Base-by-base conservation (phyloP, 1,284 basidiomycete genomes). In the Ganoderma sinense region DNA sequence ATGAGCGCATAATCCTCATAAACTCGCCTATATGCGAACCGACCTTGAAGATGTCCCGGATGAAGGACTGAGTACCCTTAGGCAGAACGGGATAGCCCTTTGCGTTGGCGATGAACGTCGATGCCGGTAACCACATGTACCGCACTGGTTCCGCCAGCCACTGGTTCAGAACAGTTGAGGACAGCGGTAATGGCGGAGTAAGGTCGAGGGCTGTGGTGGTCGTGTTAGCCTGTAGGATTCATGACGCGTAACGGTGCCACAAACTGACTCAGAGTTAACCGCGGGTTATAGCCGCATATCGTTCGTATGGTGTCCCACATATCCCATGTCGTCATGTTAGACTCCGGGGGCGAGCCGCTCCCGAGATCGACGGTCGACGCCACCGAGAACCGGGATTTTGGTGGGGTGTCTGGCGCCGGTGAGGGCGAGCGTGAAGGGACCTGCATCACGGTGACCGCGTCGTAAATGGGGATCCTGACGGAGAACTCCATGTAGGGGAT, bases 31-130 rank as follows among this genome's bases (percentile, higher is more conserved):
- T 23, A 60, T 43, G 69, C 71, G 60, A 67, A 82, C 89, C 78
- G 78, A 92, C 95, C 83, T 94, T 93, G 87, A 96, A 93, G 82
- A 94, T 91, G 73, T 95, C 91, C 70, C 93, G 91, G 64, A 98
- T 87, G 82, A 98, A 98, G 0, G 87, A 87, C 77, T 98, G 97
- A 5, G 94, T 93, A 18, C 91, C 91, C 83, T 99, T 99, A 23
- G 94, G 94, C 18, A 99, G 87, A 1, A 99, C 98, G 0, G 98
- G 98, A 80, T 98, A 99, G 4, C 97, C 97, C 82, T 98, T 98
- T 41, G 92, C 90, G 80, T 99, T 99, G 14, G 96, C 92, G 73
- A 99, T 97, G 81, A 99, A 99, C 13, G 94, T 89, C 4, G 91
- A 90, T 2, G 96, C 91, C 3, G 98, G 97, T 1, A 99, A 84